Percentiles rank a stretch among this genome's conserved stretches.
phyloP scores from a whole-genome alignment of 768 basidiomycete species.

The Mycena rosella region DNA sequence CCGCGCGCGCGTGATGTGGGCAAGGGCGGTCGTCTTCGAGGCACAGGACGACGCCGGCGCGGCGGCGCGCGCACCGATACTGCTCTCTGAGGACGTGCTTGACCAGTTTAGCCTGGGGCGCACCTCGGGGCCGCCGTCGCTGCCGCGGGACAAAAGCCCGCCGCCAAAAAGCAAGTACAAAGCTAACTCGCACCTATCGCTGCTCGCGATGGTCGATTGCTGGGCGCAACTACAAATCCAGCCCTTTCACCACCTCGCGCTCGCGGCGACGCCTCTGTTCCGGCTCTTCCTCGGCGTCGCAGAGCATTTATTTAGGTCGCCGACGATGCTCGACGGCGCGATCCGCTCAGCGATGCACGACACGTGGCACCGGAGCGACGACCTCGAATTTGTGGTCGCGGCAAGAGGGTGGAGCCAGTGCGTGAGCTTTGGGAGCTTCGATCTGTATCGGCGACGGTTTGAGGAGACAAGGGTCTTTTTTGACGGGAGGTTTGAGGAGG shows the following conservation, averaged over 20 bases:
- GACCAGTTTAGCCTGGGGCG: constrained; percentile 90
- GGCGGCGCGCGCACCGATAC: constrained; percentile 67
- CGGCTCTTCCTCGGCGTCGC: constrained; percentile 97
- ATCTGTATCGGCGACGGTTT: constrained; percentile 86
- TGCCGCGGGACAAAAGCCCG: background rate
- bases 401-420: constrained; percentile 97
- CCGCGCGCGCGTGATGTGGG: constrained; percentile 77
- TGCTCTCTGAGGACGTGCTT: constrained; percentile 87
- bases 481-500: constrained; percentile 88
- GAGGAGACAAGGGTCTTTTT: constrained; percentile 85
- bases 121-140: constrained; percentile 64
- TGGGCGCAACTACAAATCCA: constrained; percentile 90
- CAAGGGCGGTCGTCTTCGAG: constrained; percentile 83
- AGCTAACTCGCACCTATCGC: constrained; percentile 91
- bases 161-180: constrained; percentile 47
- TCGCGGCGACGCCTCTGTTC: constrained; percentile 97
- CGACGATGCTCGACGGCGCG: constrained; percentile 71
- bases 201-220: constrained; percentile 99
- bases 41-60: constrained; percentile 39
- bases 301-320: constrained; percentile 90
- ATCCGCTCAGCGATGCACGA: constrained; percentile 82
- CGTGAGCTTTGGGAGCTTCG: constrained; percentile 91
- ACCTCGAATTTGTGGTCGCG: constrained; percentile 95
- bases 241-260: constrained; percentile 90
- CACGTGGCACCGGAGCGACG: constrained; percentile 85